Evolutionary conservation across 108 stramenopile species (phyloP).

Genomic region (Pseudonitzschia multistriata): DNA sequence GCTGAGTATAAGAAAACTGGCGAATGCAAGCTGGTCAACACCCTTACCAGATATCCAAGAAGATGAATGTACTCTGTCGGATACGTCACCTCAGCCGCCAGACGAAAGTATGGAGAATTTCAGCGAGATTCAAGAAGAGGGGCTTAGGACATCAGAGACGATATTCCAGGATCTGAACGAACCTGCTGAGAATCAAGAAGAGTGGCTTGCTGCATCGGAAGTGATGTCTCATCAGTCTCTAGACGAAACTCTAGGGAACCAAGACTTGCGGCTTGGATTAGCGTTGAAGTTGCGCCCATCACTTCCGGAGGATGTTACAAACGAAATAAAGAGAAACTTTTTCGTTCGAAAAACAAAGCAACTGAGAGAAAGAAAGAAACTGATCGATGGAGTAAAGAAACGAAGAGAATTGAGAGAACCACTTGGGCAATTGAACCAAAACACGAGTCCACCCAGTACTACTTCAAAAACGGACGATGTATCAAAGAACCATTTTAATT

Average conservation of each 20-base stretch:
- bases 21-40: too few relatives aligned
- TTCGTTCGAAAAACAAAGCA: conserved; percentile 2
- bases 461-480: neutral
- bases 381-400: conserved; percentile 2
- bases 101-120: too few relatives aligned
- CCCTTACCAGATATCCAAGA: too few relatives aligned
- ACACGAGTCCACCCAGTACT: neutral
- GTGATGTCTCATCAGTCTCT: neutral
- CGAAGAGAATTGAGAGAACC: conserved; percentile 1
- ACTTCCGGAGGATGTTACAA: neutral
- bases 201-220: neutral
- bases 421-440: neutral
- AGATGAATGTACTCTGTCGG: too few relatives aligned
- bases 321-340: neutral
- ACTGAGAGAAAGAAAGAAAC: conserved; percentile 11
- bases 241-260: neutral
- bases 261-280: too few relatives aligned
- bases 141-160: too few relatives aligned
- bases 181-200: neutral
- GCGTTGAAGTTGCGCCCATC: conserved; percentile 1
- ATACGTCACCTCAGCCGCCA: too few relatives aligned
- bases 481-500: neutral
- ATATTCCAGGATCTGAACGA: too few relatives aligned
- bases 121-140: too few relatives aligned
- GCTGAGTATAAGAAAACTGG: too few relatives aligned